Percentiles rank a stretch among this genome's conserved stretches.
phyloP scores from a whole-genome alignment of 2,329 filamentous ascomycete genomes.

The Cryphonectria radicalis region DNA sequence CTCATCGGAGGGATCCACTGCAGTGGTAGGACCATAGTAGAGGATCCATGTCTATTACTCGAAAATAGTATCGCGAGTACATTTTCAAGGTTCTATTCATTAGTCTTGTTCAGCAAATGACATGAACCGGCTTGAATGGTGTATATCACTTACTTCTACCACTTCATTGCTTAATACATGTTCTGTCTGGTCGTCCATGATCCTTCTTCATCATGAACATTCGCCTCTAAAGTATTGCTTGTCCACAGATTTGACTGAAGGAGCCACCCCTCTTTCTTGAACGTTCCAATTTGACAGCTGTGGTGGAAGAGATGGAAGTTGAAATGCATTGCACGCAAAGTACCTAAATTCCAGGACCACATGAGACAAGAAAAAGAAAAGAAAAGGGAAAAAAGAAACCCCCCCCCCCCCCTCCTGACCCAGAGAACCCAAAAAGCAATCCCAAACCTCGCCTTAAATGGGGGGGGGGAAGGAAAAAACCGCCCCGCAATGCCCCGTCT shows the following conservation, averaged over 20 bases:
- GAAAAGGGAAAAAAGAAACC: not conserved
- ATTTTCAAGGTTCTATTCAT: not conserved
- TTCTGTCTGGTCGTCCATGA: not conserved
- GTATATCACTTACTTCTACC: not conserved
- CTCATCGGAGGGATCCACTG: not conserved
- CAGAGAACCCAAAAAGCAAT: slow-evolving; percentile 11
- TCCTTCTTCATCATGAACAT: not conserved
- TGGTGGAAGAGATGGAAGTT: not conserved
- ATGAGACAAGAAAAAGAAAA: not conserved
- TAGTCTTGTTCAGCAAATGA: not conserved
- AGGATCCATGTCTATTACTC: not conserved
- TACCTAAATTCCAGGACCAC: slow-evolving; percentile 15
- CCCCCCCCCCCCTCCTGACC: slow-evolving; percentile 6
- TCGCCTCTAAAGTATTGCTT: not conserved
- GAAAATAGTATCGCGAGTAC: not conserved
- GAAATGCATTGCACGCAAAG: slow-evolving; percentile 21
- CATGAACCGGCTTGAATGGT: not conserved
- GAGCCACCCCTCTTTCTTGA: no score
- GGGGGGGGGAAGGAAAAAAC: no score
- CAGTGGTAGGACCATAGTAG: not conserved
- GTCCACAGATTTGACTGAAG: not conserved
- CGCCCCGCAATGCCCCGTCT: slow-evolving; percentile 12
- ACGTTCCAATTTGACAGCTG: not conserved
- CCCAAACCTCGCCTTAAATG: slow-evolving; percentile 13
- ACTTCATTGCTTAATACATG: not conserved